Evolutionary conservation across 176 grass and related monocot species (phyloP), one percentile per base, ranked within the genome.

Genomic region (Triticum dicoccoides): DNA sequence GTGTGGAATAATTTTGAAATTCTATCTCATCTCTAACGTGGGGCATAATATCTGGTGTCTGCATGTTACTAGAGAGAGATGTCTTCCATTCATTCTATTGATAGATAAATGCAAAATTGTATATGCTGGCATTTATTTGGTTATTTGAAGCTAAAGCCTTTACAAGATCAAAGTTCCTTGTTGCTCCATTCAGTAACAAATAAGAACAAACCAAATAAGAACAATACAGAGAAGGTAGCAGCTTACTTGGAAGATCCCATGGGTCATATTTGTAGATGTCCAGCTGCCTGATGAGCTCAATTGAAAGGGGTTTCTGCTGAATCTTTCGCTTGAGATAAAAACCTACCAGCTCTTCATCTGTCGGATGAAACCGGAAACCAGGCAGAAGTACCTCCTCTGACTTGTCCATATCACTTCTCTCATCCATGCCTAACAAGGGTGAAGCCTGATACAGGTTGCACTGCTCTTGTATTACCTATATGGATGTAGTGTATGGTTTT

Each of bases 241-340:
- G 25, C 89, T 94, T 89, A 94, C 92, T 87, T 85, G 89, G 92
- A 71, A 91, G 89, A 87, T 94, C 89, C 92, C 92, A 94, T 70
- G 92, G 89, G 61, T 94, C 92, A 83, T 83, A 89, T 49, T 91
- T 94, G 89, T 94, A 91, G 81, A 94, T 91, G 77, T 94, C 92
- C 47, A 91, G 72, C 80, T 87, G 81, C 73, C 71, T 85, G 82
- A 94, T 94, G 47, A 94, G 87, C 82, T 94, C 92, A 83, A 89
- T 80, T 35, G 89, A 66, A 47, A 91, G 72, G 73, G 92, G 73
- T 79, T 82, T 91, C 66, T 89, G 89, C 67, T 89, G 89, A 79
- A 91, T 74, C 56, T 94, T 91, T 82, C 85, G 87, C 84, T 87
- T 94, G 84, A 94, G 69, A 82, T 94, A 94, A 68, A 94, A 94